Conservation (phyloP, 495 filamentous ascomycete genomes). For the Neohortaea acidophila region DNA sequence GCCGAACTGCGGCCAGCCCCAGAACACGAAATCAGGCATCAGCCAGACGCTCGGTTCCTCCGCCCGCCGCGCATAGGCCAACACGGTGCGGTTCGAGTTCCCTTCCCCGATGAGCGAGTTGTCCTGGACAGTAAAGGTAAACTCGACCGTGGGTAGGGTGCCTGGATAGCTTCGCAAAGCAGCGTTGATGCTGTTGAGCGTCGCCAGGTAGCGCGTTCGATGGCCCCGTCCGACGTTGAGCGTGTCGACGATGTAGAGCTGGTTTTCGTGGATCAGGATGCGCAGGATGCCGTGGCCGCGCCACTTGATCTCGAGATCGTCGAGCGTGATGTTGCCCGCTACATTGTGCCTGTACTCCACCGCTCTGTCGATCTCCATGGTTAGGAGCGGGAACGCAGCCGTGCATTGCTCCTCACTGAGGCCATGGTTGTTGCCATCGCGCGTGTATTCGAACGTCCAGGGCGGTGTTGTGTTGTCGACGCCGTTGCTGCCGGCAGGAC, state of each 20-base stretch:
- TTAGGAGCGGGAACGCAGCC: constrained; percentile 18
- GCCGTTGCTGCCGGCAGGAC: no score
- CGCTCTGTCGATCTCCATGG: constrained; percentile 16
- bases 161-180: constrained; percentile 1
- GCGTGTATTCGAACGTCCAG: constrained; percentile 13
- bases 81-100: constrained; percentile 9
- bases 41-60: constrained; percentile 18
- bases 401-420: constrained; percentile 17
- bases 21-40: constrained; percentile 24
- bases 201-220: constrained; percentile 13
- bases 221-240: constrained; percentile 5
- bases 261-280: constrained; percentile 15
- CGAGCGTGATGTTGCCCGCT: constrained; percentile 13
- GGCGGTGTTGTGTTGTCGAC: no score
- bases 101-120: constrained; percentile 1
- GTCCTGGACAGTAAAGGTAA: constrained; percentile 19
- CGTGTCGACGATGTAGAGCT: constrained; percentile 19
- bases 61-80: constrained; percentile 13
- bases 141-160: constrained; percentile 20
- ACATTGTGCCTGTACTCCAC: constrained; percentile 7
- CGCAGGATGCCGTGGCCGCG: constrained; percentile 15
- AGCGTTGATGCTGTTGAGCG: constrained; percentile 16
- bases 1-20: constrained; percentile 18
- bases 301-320: constrained; percentile 13
- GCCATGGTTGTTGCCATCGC: constrained; percentile 13